Conservation (phyloP, 495 filamentous ascomycete genomes). For the Penicillium egyptiacum region DNA sequence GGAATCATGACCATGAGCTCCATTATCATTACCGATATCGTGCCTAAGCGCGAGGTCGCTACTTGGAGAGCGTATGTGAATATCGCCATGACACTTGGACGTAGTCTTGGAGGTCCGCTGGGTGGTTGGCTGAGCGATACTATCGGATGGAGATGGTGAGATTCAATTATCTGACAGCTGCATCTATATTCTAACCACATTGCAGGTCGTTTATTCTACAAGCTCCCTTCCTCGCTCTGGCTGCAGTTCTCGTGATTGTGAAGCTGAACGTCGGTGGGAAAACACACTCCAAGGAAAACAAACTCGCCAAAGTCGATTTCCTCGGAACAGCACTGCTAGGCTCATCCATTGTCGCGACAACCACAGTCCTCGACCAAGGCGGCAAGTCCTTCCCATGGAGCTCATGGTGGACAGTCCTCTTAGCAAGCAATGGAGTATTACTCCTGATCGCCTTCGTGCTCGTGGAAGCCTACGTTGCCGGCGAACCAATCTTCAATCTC, state of each 20-base stretch:
- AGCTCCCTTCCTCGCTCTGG: constrained; percentile 52
- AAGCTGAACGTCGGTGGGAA: constrained; percentile 43
- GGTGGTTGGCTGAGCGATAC: constrained; percentile 65
- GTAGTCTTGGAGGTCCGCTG: constrained; percentile 63
- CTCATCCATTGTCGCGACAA: constrained; percentile 45
- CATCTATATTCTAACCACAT: background rate
- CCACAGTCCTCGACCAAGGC: constrained; percentile 59
- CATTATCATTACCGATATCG: constrained; percentile 65
- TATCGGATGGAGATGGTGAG: constrained; percentile 67
- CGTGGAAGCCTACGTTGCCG: constrained; percentile 51
- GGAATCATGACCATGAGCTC: constrained; percentile 58
- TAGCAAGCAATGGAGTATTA: constrained; percentile 21
- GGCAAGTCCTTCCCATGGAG: constrained; percentile 59
- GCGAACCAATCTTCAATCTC: constrained; percentile 63
- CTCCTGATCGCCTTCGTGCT: constrained; percentile 49
- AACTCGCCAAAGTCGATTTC: constrained; percentile 57
- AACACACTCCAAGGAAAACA: constrained; percentile 6
- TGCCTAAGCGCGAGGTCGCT: constrained; percentile 66
- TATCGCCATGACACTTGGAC: constrained; percentile 60
- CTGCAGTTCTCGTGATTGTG: constrained; percentile 48
- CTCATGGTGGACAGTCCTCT: constrained; percentile 36
- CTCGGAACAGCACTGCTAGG: constrained; percentile 53
- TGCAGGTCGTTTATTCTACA: constrained; percentile 62
- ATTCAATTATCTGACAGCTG: background rate
- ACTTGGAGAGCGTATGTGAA: constrained; percentile 67